Conservation (phyloP, 2,329 filamentous ascomycete species). For the Cadophora gregata region DNA sequence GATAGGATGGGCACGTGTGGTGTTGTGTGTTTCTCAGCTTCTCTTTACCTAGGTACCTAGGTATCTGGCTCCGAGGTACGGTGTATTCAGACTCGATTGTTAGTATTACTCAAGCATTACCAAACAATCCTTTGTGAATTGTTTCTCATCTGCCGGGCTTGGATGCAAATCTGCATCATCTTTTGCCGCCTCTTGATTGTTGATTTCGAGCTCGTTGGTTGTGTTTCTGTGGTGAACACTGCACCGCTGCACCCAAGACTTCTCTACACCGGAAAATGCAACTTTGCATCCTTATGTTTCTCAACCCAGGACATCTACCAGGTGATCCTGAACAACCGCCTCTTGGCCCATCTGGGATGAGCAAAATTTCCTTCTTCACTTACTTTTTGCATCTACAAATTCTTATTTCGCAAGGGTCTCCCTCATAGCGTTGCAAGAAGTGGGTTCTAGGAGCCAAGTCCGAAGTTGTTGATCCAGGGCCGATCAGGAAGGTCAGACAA, state of each 20-base stretch:
- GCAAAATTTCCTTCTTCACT: background rate
- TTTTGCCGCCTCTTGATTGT: slow-evolving; percentile 2
- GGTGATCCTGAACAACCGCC: background rate
- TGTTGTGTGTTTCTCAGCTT: background rate
- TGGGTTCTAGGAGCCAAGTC: background rate
- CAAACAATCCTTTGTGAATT: background rate
- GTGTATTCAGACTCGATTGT: too few species aligned
- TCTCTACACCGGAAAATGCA: background rate
- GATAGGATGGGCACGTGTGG: slow-evolving; percentile 3
- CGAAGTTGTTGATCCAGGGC: slow-evolving; percentile 9
- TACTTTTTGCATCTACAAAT: background rate
- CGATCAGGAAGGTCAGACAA: background rate
- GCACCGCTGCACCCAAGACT: background rate
- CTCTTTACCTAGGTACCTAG: too few species aligned
- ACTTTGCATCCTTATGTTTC: slow-evolving; percentile 5
- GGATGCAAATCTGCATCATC: background rate
- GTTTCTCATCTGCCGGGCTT: background rate
- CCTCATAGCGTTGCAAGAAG: background rate
- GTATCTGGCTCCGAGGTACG: too few species aligned
- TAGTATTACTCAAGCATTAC: background rate
- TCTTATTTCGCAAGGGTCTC: background rate
- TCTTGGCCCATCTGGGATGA: background rate
- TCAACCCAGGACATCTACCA: background rate
- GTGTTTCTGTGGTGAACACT: slow-evolving; percentile 11
- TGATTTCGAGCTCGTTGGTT: background rate